These are phyloP conservation scores for Peronosclerospora sorghi DNA, from an alignment of 352 stramenopile genomes.

Conservation along the genomic window DNA sequence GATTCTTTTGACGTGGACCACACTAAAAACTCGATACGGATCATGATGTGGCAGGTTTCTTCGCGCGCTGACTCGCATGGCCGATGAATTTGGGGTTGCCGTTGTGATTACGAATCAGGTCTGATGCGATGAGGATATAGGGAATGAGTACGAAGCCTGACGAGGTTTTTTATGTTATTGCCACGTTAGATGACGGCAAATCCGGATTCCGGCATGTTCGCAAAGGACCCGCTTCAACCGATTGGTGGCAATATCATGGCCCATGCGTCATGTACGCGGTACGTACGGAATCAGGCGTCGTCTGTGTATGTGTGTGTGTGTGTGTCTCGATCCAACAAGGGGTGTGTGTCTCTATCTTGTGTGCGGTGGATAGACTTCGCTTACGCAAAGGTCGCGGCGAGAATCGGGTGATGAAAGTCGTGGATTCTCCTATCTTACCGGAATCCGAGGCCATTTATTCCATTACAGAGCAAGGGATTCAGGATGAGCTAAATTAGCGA, in stretches of 20 bases:
- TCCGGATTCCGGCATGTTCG: constrained; percentile 85
- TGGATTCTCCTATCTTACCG: constrained; percentile 93
- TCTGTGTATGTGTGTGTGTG: neutral
- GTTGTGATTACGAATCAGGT: constrained; percentile 86
- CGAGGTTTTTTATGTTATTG: too few species aligned
- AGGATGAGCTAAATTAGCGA: constrained; percentile 82
- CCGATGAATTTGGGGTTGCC: constrained; percentile 98
- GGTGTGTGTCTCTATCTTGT: too few species aligned
- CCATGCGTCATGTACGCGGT: constrained; percentile 74
- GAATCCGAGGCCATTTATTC: constrained; percentile 98
- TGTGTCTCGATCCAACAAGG: too few species aligned
- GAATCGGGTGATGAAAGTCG: constrained; percentile 97
- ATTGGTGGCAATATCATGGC: constrained; percentile 89
- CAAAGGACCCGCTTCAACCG: constrained; percentile 82
- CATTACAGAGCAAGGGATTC: constrained; percentile 91
- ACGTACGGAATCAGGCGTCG: neutral
- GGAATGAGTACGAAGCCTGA: too few species aligned
- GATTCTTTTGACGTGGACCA: too few species aligned
- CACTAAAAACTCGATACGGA: too few species aligned
- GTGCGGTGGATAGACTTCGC: constrained; percentile 64
- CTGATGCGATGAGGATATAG: too few species aligned
- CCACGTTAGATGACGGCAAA: constrained; percentile 73
- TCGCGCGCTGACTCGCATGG: constrained; percentile 92
- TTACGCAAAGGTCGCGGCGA: constrained; percentile 96
- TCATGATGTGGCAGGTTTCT: constrained; percentile 81